A percentile compares a stretch with the other conserved stretches of the same genome.
phyloP scores from a whole-genome alignment of 108 stramenopile species.

The Hondaea fermentalgiana region DNA sequence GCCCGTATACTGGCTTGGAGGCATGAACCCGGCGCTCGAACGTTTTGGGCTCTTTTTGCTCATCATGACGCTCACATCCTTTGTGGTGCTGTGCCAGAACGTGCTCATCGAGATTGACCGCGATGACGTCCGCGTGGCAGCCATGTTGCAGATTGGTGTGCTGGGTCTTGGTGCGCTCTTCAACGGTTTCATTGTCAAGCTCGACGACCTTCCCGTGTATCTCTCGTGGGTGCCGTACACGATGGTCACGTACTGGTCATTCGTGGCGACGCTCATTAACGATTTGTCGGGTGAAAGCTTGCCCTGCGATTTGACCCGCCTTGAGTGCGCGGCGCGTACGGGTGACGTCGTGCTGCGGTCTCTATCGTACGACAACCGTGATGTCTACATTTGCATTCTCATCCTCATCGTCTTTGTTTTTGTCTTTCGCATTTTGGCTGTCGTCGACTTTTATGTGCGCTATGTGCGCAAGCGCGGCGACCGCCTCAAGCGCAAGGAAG shows the following conservation, averaged over 20 bases:
- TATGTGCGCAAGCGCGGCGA: background rate
- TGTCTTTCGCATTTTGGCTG: background rate
- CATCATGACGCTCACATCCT: background rate
- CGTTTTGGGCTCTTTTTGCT: background rate
- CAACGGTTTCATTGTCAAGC: background rate
- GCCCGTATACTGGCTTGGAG: background rate
- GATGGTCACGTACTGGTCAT: constrained; percentile 8
- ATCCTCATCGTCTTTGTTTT: background rate
- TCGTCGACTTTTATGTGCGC: background rate
- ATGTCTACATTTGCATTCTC: background rate
- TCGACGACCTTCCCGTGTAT: background rate
- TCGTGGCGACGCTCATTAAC: background rate
- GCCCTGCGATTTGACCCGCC: background rate
- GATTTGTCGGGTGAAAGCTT: background rate
- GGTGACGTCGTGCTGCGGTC: background rate
- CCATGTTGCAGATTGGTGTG: background rate
- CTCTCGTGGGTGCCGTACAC: background rate
- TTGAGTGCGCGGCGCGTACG: background rate
- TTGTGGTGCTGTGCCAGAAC: background rate
- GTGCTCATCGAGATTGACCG: background rate
- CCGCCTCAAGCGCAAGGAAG: background rate
- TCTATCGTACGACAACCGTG: background rate
- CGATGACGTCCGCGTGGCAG: background rate
- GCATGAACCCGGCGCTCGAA: background rate
- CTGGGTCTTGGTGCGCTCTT: background rate